Evolutionary conservation across 345 rosid species (phyloP).

Genomic region (Hypericum perforatum): DNA sequence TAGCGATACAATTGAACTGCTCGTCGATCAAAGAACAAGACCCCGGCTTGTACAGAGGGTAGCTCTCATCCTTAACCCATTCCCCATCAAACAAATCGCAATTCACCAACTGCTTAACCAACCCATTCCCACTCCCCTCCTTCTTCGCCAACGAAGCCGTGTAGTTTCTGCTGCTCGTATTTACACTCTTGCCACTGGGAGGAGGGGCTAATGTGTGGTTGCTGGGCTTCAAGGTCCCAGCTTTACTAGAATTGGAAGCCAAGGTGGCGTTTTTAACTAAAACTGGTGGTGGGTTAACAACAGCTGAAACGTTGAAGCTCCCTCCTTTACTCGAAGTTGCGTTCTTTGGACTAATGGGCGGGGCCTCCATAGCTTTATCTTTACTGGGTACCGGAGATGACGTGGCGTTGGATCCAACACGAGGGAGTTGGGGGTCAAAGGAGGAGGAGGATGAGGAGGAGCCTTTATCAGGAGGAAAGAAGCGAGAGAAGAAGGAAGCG

Average conservation of each 20-base stretch:
- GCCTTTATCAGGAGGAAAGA: slow-evolving; percentile 36
- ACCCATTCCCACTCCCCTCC: slow-evolving; percentile 27
- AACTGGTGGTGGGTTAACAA: slow-evolving; percentile 3
- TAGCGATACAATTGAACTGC: slow-evolving; percentile 66
- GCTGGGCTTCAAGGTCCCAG: slow-evolving; percentile 17
- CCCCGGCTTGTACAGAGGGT: slow-evolving; percentile 88
- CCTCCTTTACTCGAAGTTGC: slow-evolving; percentile 1
- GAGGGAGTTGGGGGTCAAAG: slow-evolving; percentile 6
- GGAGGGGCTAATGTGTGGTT: slow-evolving; percentile 20
- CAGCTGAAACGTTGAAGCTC: neutral
- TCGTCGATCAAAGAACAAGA: slow-evolving; percentile 75
- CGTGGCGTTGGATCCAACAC: slow-evolving; percentile 19
- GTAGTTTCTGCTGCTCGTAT: slow-evolving; percentile 7
- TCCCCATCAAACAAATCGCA: slow-evolving; percentile 80
- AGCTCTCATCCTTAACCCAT: slow-evolving; percentile 80
- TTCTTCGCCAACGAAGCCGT: slow-evolving; percentile 13
- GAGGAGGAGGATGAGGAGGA: slow-evolving; percentile 15
- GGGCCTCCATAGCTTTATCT: neutral
- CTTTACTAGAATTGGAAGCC: slow-evolving; percentile 13
- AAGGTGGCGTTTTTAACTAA: slow-evolving; percentile 10
- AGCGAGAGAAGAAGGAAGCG: slow-evolving; percentile 38
- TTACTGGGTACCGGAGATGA: slow-evolving; percentile 8
- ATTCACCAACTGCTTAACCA: slow-evolving; percentile 39
- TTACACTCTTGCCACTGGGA: neutral
- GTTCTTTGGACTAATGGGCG: slow-evolving; percentile 13